phyloP scores from a whole-genome alignment of 2,329 filamentous ascomycete species.

The Fusarium cyanostomum region DNA sequence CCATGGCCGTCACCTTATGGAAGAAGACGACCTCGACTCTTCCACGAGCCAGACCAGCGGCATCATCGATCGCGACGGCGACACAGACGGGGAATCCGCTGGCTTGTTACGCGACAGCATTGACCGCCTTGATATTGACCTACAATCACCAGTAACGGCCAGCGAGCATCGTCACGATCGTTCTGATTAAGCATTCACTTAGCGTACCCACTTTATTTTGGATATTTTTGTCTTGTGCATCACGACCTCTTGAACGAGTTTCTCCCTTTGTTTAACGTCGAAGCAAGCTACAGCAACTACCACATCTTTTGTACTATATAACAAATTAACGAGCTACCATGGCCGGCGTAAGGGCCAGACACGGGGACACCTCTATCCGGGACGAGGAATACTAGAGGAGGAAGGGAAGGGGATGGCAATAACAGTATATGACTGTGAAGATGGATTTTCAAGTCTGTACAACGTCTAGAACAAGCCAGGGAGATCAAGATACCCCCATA shows the following conservation, averaged over 20 bases:
- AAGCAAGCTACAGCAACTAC: slow-evolving; percentile 11
- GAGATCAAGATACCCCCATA: slow-evolving; percentile 37
- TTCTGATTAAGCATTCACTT: slow-evolving; percentile 16
- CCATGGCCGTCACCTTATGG: slow-evolving; percentile 53
- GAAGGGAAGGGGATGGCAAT: background rate
- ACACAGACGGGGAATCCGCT: slow-evolving; percentile 56
- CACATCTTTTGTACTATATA: slow-evolving; percentile 31
- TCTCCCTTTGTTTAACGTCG: slow-evolving; percentile 18
- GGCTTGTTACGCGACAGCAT: slow-evolving; percentile 56
- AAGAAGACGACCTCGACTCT: slow-evolving; percentile 42
- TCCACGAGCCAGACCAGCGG: slow-evolving; percentile 52
- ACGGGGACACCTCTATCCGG: background rate
- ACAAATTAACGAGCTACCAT: slow-evolving; percentile 23
- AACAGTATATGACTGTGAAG: background rate
- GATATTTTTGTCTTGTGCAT: slow-evolving; percentile 22
- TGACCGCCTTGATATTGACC: slow-evolving; percentile 50
- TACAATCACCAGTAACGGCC: slow-evolving; percentile 33
- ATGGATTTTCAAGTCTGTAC: slow-evolving; percentile 14
- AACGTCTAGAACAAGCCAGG: slow-evolving; percentile 8
- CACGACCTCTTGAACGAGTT: slow-evolving; percentile 20
- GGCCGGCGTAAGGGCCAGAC: slow-evolving; percentile 17
- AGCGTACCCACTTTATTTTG: slow-evolving; percentile 28
- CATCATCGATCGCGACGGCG: slow-evolving; percentile 55
- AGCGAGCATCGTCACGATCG: slow-evolving; percentile 29
- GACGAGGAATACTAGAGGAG: slow-evolving; percentile 5